Evolutionary conservation across 371 early-diverging fungal genomes (phyloP).

Genomic region (Lichtheimia ornata): DNA sequence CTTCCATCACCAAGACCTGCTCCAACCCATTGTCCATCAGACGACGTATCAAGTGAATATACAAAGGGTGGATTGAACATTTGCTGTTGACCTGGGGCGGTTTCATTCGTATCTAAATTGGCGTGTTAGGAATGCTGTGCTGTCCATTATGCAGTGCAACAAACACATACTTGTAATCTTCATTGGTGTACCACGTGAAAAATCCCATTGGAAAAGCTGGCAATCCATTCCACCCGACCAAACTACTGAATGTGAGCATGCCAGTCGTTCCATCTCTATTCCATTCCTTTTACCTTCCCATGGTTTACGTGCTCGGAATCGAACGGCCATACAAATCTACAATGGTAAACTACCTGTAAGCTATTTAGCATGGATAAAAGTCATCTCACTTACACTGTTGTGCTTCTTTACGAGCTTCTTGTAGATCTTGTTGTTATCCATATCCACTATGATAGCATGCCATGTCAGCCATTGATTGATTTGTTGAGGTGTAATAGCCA

Average conservation of each 20-base stretch:
- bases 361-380: background rate
- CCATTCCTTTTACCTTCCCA: constrained; percentile 44
- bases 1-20: constrained; percentile 47
- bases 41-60: constrained; percentile 28
- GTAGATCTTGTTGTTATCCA: constrained; percentile 36
- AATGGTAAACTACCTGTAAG: background rate
- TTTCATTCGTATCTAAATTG: constrained; percentile 25
- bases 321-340: constrained; percentile 48
- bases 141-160: background rate
- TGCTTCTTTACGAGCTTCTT: constrained; percentile 46
- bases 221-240: constrained; percentile 57
- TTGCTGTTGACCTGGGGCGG: constrained; percentile 25
- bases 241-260: constrained; percentile 18
- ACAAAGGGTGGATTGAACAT: constrained; percentile 58
- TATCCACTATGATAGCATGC: constrained; percentile 30
- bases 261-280: background rate
- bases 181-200: constrained; percentile 35
- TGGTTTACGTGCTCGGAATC: constrained; percentile 40
- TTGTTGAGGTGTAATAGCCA: background rate
- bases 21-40: constrained; percentile 39
- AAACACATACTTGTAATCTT: constrained; percentile 22
- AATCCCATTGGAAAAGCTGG: constrained; percentile 46
- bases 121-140: background rate
- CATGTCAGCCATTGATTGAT: background rate
- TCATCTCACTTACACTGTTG: constrained; percentile 20